These are phyloP conservation scores for Solanum rostratum DNA, from an alignment of 257 asterid genomes.

Conservation along the genomic window DNA sequence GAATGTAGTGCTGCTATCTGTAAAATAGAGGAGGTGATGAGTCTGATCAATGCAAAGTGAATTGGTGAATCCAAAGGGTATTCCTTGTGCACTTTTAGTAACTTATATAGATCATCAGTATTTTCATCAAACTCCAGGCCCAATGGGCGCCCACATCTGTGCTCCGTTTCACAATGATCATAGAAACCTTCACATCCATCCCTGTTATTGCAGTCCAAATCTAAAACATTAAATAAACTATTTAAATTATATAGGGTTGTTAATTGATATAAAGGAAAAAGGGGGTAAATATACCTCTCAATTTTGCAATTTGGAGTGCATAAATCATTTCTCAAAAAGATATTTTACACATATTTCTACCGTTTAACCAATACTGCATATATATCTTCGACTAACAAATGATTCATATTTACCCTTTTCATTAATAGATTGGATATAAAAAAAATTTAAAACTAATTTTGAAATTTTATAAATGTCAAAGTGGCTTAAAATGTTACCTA, in stretches of 20 bases:
- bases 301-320: too few relatives aligned
- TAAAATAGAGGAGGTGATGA: constrained; percentile 43
- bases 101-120: constrained; percentile 43
- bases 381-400: too few relatives aligned
- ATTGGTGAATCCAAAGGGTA: constrained; percentile 43
- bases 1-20: constrained; percentile 57
- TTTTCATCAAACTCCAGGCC: constrained; percentile 40
- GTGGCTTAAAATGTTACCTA: too few relatives aligned
- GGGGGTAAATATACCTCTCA: too few relatives aligned
- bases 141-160: constrained; percentile 69
- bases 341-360: too few relatives aligned
- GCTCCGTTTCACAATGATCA: constrained; percentile 30
- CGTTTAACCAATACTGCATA: too few relatives aligned
- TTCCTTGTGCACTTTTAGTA: constrained; percentile 20
- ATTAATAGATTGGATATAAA: too few relatives aligned
- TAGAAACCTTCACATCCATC: constrained; percentile 29
- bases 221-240: background rate
- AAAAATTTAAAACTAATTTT: too few relatives aligned
- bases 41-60: constrained; percentile 43
- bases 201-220: constrained; percentile 6
- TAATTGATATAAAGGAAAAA: background rate
- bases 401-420: too few relatives aligned
- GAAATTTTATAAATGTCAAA: too few relatives aligned
- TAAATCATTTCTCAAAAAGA: too few relatives aligned
- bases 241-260: background rate